Evolutionary conservation across 1,284 basidiomycete species (phyloP).

Genomic region (Pulchroboletus neoregius): DNA sequence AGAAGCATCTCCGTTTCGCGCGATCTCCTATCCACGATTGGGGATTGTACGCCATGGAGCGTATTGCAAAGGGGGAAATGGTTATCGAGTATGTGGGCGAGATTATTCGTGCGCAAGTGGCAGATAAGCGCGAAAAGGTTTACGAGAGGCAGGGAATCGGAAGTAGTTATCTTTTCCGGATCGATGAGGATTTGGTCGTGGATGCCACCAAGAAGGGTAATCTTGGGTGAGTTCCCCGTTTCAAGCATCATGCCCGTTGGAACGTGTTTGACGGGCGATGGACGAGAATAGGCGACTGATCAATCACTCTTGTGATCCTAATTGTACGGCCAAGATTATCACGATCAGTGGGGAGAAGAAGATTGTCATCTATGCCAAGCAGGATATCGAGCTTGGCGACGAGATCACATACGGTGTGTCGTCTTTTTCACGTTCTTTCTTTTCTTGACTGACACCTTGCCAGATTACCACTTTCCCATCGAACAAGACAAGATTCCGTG

Average conservation of each 20-base stretch:
- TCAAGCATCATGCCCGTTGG: slow-evolving; percentile 1
- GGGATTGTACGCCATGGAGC: slow-evolving; percentile 95
- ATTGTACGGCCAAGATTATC: slow-evolving; percentile 97
- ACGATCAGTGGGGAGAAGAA: slow-evolving; percentile 98
- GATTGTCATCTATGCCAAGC: slow-evolving; percentile 98
- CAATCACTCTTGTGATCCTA: slow-evolving; percentile 97
- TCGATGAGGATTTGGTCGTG: slow-evolving; percentile 90
- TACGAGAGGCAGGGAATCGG: slow-evolving; percentile 97
- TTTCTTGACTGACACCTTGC: not conserved
- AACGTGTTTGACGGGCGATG: slow-evolving; percentile 14
- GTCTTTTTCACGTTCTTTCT: slow-evolving; percentile 5
- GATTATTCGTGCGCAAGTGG: slow-evolving; percentile 91
- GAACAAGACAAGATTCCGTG: slow-evolving; percentile 92
- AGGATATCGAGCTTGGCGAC: slow-evolving; percentile 88
- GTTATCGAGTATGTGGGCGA: slow-evolving; percentile 99
- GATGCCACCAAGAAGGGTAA: slow-evolving; percentile 99
- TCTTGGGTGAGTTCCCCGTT: slow-evolving; percentile 68
- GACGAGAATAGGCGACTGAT: slow-evolving; percentile 78
- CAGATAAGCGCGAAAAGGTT: slow-evolving; percentile 94
- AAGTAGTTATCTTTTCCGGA: slow-evolving; percentile 90
- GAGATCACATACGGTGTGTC: slow-evolving; percentile 87
- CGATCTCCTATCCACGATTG: slow-evolving; percentile 97
- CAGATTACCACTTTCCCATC: slow-evolving; percentile 91
- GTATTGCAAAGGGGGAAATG: slow-evolving; percentile 94
- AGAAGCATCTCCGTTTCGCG: slow-evolving; percentile 97